phyloP scores from a whole-genome alignment of 2,329 filamentous ascomycete species.

The Fusarium nurragi region DNA sequence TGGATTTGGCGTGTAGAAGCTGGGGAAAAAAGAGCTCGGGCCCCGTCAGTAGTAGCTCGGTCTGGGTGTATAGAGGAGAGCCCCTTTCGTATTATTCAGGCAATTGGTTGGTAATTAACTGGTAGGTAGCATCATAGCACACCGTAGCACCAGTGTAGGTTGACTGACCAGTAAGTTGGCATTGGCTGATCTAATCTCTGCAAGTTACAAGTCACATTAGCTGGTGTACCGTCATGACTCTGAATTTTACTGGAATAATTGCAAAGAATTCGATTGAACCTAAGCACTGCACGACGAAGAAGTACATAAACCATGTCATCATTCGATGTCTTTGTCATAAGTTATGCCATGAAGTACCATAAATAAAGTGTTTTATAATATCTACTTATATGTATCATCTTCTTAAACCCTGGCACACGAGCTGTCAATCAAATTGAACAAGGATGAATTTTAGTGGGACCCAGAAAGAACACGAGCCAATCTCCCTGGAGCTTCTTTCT shows the following conservation, averaged over 20 bases:
- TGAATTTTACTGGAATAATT: neutral
- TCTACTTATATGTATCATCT: too few relatives aligned
- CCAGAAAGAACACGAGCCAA: constrained; percentile 36
- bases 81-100: constrained; percentile 12
- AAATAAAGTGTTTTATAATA: too few relatives aligned
- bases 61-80: neutral
- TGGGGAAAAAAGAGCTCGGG: constrained; percentile 27
- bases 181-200: neutral
- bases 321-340: too few relatives aligned
- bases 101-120: neutral
- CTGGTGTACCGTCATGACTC: neutral
- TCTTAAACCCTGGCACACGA: neutral
- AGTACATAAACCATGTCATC: too few relatives aligned
- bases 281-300: too few relatives aligned
- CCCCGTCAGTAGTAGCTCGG: constrained; percentile 23
- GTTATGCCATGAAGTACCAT: neutral
- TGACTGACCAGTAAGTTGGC: neutral
- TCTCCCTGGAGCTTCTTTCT: constrained; percentile 26
- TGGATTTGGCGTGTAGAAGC: constrained; percentile 9
- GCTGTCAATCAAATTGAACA: constrained; percentile 8
- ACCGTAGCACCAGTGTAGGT: too few relatives aligned
- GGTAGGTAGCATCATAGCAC: too few relatives aligned
- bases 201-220: neutral
- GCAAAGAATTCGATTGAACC: too few relatives aligned
- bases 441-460: constrained; percentile 25